Conservation (phyloP, 1,284 basidiomycete species). For the Pyrrhoderma lamaoense region DNA sequence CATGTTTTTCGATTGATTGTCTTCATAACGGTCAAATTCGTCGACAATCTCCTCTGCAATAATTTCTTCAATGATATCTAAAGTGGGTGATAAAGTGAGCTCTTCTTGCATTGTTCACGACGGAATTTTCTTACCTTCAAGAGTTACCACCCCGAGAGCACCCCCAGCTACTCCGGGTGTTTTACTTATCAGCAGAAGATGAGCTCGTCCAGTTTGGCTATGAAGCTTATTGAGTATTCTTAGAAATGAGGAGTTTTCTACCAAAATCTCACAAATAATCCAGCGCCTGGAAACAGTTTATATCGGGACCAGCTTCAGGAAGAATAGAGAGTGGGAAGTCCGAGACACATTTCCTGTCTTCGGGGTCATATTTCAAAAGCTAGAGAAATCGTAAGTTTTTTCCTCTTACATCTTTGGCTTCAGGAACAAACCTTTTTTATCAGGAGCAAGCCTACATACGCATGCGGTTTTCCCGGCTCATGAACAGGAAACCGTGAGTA, state of each 20-base stretch:
- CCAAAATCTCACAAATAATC: slow-evolving; percentile 69
- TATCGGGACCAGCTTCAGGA: slow-evolving; percentile 83
- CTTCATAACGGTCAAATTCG: slow-evolving; percentile 83
- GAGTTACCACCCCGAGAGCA: slow-evolving; percentile 75
- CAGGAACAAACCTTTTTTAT: slow-evolving; percentile 61
- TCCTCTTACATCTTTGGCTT: background rate
- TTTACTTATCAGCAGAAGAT: slow-evolving; percentile 81
- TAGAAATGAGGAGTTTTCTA: background rate
- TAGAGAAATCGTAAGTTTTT: slow-evolving; percentile 29
- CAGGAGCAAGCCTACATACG: slow-evolving; percentile 84
- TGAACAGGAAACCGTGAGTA: slow-evolving; percentile 95
- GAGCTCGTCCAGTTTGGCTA: slow-evolving; percentile 93
- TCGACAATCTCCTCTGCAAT: slow-evolving; percentile 86
- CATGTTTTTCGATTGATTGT: slow-evolving; percentile 71
- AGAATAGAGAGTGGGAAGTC: slow-evolving; percentile 74
- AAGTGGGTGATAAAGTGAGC: background rate
- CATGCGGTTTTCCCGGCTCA: slow-evolving; percentile 62
- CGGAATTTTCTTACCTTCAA: slow-evolving; percentile 47
- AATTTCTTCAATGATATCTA: slow-evolving; percentile 80
- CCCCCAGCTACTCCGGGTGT: slow-evolving; percentile 79
- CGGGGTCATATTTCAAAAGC: slow-evolving; percentile 88
- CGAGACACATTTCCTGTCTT: slow-evolving; percentile 69
- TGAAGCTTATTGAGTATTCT: background rate
- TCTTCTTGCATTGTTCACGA: background rate
- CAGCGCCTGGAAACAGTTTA: slow-evolving; percentile 80